Base-by-base conservation (phyloP, 345 rosid genomes). In the Combretum micranthum region DNA sequence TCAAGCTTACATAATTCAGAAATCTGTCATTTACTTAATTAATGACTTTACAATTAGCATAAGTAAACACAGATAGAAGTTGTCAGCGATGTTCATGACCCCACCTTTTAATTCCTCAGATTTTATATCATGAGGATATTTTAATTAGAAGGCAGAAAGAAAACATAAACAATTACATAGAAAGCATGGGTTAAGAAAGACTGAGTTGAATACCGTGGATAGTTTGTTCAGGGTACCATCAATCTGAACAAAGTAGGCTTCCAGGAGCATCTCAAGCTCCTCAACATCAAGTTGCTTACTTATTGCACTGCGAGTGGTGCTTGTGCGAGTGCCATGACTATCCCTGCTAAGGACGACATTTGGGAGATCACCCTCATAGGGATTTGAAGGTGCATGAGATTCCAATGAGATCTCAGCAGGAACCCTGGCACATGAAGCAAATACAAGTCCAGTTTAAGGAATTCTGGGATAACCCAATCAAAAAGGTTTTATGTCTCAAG, bases 221-320 rank as follows among this genome's bases (percentile, higher is more conserved):
- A 93, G 81, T 62, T 87, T 89, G 83, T 89, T 87, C 68, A 93
- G 68, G 44, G 85, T 86, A 44, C 94, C 99, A 69, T 93, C 99
- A 54, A 89, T 78, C 59, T 87, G 99, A 57, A 89, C 94, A 47
- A 93, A 89, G 64, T 89, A 89, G n/a, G 97, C 96, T 72, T 93
- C 99, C 75, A 89, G 62, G 55, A 93, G 96, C 99, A 89, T 93
- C 66, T 89, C 99, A 23, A 93, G 93, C 70, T 93, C 99, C 72
- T 89, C 91, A 2, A 85, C 88, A 65, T 85, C 86, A 51, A 89
- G 80, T 18, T 75, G 75, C 72, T 93, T 82, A 76, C 80, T 77
- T 58, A 77, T 72, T 19, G 81, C 80, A 75, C 96, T 86, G 26
- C 66, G 69, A 37, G 82, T 78, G 59, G 90, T 73, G 57, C 94